phyloP scores from a whole-genome alignment of 345 rosid genomes.

The Lepidium sativum region DNA sequence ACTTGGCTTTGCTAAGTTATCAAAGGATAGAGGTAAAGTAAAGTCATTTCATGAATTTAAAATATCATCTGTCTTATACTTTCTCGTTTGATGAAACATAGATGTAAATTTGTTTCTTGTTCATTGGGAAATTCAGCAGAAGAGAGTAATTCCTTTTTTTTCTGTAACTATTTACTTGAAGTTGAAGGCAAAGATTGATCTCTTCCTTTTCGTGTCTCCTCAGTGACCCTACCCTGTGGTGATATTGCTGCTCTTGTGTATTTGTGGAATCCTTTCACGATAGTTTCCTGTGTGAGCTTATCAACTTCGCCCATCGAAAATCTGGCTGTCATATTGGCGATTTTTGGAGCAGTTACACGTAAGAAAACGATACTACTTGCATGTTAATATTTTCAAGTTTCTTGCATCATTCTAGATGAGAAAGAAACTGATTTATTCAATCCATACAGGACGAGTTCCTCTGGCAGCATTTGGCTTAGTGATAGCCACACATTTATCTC shows the following conservation, averaged over 20 bases:
- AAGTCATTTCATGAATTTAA: background rate
- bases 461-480: constrained; percentile 94
- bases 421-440: background rate
- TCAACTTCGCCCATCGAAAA: constrained; percentile 86
- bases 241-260: constrained; percentile 82
- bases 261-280: constrained; percentile 89
- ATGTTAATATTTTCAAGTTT: background rate
- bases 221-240: constrained; percentile 57
- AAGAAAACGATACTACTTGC: constrained; percentile 28
- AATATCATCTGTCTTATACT: background rate
- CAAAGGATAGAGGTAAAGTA: constrained; percentile 42
- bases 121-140: background rate
- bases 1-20: constrained; percentile 34
- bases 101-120: background rate
- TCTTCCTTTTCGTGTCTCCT: constrained; percentile 9
- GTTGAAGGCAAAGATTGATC: constrained; percentile 18
- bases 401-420: background rate
- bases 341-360: constrained; percentile 75
- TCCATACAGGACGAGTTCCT: constrained; percentile 56
- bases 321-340: constrained; percentile 50
- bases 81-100: background rate
- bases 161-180: background rate
- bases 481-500: constrained; percentile 82
- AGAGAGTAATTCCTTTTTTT: background rate
- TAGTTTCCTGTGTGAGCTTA: constrained; percentile 73